Evolutionary conservation across 1,139 yeast genomes (phyloP), one percentile per base, ranked within the genome.

Genomic region (Hemisphaericaspora xylofermentans): DNA sequence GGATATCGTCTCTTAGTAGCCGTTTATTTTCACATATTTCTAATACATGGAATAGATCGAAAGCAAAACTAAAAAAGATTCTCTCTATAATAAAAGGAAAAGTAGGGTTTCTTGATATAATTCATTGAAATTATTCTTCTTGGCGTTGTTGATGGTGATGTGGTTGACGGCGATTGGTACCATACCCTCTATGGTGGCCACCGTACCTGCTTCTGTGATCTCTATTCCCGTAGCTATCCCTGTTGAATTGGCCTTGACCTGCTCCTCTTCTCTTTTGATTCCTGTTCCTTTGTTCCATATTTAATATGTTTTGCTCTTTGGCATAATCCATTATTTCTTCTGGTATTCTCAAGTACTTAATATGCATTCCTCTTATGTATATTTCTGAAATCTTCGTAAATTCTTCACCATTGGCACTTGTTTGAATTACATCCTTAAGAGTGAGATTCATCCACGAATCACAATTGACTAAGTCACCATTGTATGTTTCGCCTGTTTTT

Each of bases 401-500:
- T 33, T 71, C 69, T 41, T 82, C 84, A 13, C 88, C 94, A 50
- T 78, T 75, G 57, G 84, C 71, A 46, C 82, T 80, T 13, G 87
- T 80, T 58, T 85, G 91, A 40, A 83, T 79, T 17, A 86, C 98
- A 51, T 89, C 83, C 34, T 74, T 74, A 43, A 94, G 72, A 1
- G 96, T 88, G 53, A 94, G 72, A 61, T 93, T 93, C 98, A 94
- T 94, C 91, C 95, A 88, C 31, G 88, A 83, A 61, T 94, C 98
- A 55, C 96, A 89, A 57, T 87, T 86, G 44, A 82, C 79, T 48
- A 94, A 73, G 46, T 79, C 80, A 31, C 99, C 99, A 57, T 85
- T 87, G 44, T 89, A 73, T 12, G 94, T 83, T 57, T 88, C 97
- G 26, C 98, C 97, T 43, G 85, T 84, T 63, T 94, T 94, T 60